These are phyloP conservation scores for Musa troglodytarum DNA, from an alignment of 176 grass and related monocot genomes.

Conservation along the genomic window DNA sequence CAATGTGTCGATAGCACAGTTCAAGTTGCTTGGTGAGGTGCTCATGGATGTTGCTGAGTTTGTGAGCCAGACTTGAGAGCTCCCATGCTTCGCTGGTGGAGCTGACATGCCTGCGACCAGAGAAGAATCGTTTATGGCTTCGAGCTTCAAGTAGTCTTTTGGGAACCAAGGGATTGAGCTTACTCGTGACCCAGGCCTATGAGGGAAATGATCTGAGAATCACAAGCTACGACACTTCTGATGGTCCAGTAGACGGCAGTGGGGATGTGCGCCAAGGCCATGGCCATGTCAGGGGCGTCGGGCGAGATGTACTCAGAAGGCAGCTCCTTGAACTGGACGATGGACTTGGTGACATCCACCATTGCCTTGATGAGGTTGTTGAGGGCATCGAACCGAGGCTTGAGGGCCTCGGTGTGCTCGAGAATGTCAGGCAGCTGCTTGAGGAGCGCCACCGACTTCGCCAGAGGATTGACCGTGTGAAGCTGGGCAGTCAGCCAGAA, in stretches of 20 bases:
- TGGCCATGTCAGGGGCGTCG: slow-evolving; percentile 19
- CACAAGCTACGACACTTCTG: slow-evolving; percentile 32
- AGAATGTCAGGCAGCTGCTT: slow-evolving; percentile 40
- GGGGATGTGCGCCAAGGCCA: slow-evolving; percentile 22
- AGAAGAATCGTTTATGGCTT: too few relatives aligned
- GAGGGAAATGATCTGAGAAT: slow-evolving; percentile 27
- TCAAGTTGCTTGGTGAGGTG: slow-evolving; percentile 33
- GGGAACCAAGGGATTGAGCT: not conserved
- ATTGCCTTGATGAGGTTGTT: slow-evolving; percentile 40
- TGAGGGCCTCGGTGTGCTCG: slow-evolving; percentile 30
- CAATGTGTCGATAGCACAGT: slow-evolving; percentile 16
- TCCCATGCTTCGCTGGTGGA: slow-evolving; percentile 41
- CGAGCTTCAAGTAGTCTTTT: slow-evolving; percentile 4
- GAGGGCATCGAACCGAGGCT: slow-evolving; percentile 36
- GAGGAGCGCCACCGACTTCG: slow-evolving; percentile 31
- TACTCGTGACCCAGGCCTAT: slow-evolving; percentile 40
- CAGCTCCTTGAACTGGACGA: slow-evolving; percentile 36
- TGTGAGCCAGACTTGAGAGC: slow-evolving; percentile 44
- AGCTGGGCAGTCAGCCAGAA: slow-evolving; percentile 40
- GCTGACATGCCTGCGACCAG: slow-evolving; percentile 23
- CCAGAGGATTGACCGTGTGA: slow-evolving; percentile 28
- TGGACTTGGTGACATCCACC: slow-evolving; percentile 38
- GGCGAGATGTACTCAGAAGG: slow-evolving; percentile 16
- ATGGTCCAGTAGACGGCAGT: slow-evolving; percentile 40
- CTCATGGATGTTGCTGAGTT: slow-evolving; percentile 32